Conservation (phyloP, 768 basidiomycete genomes). For the Naematelia encephala region DNA sequence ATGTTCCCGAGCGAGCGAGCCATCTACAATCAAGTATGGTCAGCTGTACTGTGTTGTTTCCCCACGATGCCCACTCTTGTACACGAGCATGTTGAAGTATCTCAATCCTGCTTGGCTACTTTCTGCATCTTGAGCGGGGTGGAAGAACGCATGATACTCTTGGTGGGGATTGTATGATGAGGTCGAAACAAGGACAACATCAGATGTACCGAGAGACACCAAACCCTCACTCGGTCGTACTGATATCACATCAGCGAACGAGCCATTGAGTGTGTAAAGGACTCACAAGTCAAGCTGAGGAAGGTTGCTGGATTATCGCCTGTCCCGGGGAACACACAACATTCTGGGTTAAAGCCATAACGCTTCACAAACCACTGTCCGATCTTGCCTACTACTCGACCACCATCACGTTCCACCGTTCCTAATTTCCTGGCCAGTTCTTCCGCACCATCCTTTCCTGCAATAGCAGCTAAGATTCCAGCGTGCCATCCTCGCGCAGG, state of each 20-base stretch:
- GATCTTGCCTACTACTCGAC: conserved; percentile 64
- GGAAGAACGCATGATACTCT: conserved; percentile 49
- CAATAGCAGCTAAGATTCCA: conserved; percentile 59
- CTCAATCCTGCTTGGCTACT: conserved; percentile 62
- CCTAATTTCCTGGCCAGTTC: conserved; percentile 69
- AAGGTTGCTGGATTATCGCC: conserved; percentile 88
- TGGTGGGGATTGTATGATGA: conserved; percentile 54
- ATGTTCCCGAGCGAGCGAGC: conserved; percentile 73
- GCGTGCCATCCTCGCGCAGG: conserved; percentile 66
- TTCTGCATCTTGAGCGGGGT: conserved; percentile 68
- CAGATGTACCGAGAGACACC: conserved; percentile 82
- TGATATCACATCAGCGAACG: conserved; percentile 54
- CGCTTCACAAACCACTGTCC: conserved; percentile 67
- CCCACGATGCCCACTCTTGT: conserved; percentile 62
- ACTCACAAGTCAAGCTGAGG: conserved; percentile 54
- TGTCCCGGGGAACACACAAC: conserved; percentile 76
- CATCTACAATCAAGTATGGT: conserved; percentile 47
- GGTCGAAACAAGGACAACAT: conserved; percentile 71
- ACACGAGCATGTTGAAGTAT: conserved; percentile 86
- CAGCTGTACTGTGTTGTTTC: not conserved
- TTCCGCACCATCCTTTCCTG: conserved; percentile 58
- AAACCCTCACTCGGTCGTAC: conserved; percentile 71
- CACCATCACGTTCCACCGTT: conserved; percentile 70
- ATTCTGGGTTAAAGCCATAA: conserved; percentile 72
- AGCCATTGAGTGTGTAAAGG: not conserved